phyloP scores from a whole-genome alignment of 148 eudicot genomes.

The Chenopodium album region DNA sequence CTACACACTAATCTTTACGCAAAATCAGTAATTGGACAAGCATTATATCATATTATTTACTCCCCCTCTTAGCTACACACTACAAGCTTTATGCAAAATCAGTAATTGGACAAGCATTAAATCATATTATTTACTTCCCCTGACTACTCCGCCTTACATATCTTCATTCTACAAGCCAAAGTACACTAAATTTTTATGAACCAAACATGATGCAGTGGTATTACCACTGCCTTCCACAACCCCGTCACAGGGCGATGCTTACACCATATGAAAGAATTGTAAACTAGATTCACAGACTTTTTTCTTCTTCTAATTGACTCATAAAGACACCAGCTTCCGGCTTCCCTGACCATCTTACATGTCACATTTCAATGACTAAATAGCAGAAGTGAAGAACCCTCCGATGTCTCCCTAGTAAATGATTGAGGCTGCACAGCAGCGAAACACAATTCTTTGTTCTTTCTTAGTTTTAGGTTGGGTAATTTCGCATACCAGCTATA shows the following conservation, averaged over 20 bases:
- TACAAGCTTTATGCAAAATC: background rate
- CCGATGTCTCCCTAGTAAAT: background rate
- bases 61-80: background rate
- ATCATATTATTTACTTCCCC: background rate
- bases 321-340: background rate
- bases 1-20: background rate
- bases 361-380: background rate
- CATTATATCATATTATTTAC: background rate
- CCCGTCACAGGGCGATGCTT: background rate
- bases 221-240: background rate
- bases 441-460: background rate
- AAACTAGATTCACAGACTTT: background rate
- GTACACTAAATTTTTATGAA: background rate
- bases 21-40: background rate
- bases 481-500: background rate
- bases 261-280: background rate
- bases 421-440: background rate
- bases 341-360: background rate
- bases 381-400: background rate
- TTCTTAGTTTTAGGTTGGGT: background rate
- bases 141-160: background rate
- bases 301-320: background rate
- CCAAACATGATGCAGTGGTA: background rate
- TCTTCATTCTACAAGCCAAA: background rate
- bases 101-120: background rate